Evolutionary conservation across 495 filamentous ascomycete genomes (phyloP), one percentile per base, ranked within the genome.

Genomic region (Aspergillus heteromorphus): DNA sequence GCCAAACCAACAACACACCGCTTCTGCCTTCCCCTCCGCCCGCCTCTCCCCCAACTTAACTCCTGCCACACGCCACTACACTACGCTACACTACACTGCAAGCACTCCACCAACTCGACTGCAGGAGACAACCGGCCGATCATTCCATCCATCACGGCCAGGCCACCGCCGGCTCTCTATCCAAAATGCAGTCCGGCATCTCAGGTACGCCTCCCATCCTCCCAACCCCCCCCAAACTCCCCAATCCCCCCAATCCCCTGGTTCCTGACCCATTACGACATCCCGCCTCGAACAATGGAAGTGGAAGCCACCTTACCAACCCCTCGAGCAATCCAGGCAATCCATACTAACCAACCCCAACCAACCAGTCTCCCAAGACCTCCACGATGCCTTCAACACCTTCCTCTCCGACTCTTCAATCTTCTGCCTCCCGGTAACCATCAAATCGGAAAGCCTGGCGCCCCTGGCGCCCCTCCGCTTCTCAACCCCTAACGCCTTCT

Each of bases 161-260:
- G 25, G 2, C 38, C 51, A 36, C 43, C 49, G 40, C 16, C 36
- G 40, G n/a, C n/a, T 58, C 14, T 31, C 40, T 40, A 54, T 57
- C 30, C 67, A 72, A 66, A 56, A 95, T 95, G 89, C 89, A 95
- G 79, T 95, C 89, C 14, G 89, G 89, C 71, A 95, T 95, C 62
- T 83, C 87, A 71, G 87, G 88, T 89, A 75, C 55, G 65, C 45
- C 10, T 43, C n/a, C 16, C 41, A 20, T n/a, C n/a, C n/a, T n/a
- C n/a, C n/a, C n/a, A n/a, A n/a, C n/a, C n/a, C n/a, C n/a, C n/a
- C n/a, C n/a, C n/a, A n/a, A n/a, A n/a, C n/a, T n/a, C n/a, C n/a
- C n/a, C 11, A n/a, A 16, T 53, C 13, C 42, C n/a, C 25, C 31
- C 17, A 16, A 21, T 19, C 21, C n/a, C 19, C 27, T 7, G 4